Evolutionary conservation across 177 flowering plant genomes (phyloP).

Genomic region (Vitis hybrid): DNA sequence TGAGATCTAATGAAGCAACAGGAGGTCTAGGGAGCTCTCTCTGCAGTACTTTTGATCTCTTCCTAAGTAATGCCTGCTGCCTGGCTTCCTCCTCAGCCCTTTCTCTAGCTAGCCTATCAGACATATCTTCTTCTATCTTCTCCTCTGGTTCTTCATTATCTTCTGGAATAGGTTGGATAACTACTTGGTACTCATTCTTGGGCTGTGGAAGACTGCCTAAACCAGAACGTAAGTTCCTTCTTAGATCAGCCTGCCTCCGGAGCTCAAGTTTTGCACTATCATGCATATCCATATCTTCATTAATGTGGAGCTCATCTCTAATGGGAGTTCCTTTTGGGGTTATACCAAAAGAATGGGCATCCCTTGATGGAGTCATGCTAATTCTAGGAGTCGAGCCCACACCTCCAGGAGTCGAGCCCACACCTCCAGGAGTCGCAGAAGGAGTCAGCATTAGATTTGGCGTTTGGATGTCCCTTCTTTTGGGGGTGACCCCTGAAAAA

Average conservation of each 20-base stretch:
- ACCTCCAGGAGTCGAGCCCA: slow-evolving; percentile 8
- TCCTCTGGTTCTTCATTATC: slow-evolving; percentile 86
- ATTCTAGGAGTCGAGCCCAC: slow-evolving; percentile 74
- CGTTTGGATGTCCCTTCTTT: slow-evolving; percentile 78
- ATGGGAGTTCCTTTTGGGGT: slow-evolving; percentile 92
- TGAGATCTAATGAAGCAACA: slow-evolving; percentile 70
- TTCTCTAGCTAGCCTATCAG: slow-evolving; percentile 86
- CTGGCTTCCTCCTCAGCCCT: slow-evolving; percentile 92
- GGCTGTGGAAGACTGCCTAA: slow-evolving; percentile 81
- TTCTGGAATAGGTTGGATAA: slow-evolving; percentile 66
- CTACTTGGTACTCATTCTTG: slow-evolving; percentile 91
- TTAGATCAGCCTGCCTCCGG: slow-evolving; percentile 70
- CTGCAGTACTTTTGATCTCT: slow-evolving; percentile 94
- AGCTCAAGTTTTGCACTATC: slow-evolving; percentile 75
- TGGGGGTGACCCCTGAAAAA: slow-evolving; percentile 97
- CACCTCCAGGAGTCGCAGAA: slow-evolving; percentile 74
- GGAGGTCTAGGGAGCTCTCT: slow-evolving; percentile 98
- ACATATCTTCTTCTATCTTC: slow-evolving; percentile 96
- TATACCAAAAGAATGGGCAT: slow-evolving; percentile 68
- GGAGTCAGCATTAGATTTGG: slow-evolving; percentile 92
- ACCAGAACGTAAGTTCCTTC: slow-evolving; percentile 72
- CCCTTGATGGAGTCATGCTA: slow-evolving; percentile 90
- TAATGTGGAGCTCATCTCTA: slow-evolving; percentile 93
- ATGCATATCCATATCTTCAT: slow-evolving; percentile 76
- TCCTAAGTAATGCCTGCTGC: slow-evolving; percentile 75